phyloP scores from a whole-genome alignment of 192 early-diverging fungal genomes.

The Geranomyces variabilis region DNA sequence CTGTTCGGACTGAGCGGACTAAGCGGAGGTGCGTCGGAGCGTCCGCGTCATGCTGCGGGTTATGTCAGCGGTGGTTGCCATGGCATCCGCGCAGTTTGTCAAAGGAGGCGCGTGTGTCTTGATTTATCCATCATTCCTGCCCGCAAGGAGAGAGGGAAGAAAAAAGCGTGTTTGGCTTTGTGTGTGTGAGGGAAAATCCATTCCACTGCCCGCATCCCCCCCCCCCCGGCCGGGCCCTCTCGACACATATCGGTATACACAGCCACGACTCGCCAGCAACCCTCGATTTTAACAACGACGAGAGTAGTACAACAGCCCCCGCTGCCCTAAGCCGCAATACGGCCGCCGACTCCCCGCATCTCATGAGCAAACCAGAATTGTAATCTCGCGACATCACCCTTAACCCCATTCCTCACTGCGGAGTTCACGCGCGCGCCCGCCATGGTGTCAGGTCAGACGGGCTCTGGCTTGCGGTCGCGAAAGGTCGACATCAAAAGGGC shows the following conservation, averaged over 20 bases:
- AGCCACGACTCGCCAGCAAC: too few relatives aligned
- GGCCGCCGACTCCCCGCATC: constrained; percentile 13
- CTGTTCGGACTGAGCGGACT: too few relatives aligned
- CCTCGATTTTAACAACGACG: constrained; percentile 15
- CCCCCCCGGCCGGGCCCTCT: too few relatives aligned
- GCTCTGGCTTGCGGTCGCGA: constrained; percentile 49
- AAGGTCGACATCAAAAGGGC: constrained; percentile 89
- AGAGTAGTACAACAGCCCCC: constrained; percentile 22
- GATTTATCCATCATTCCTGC: too few relatives aligned
- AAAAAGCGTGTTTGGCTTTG: too few relatives aligned
- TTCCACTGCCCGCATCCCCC: too few relatives aligned
- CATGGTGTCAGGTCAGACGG: constrained; percentile 32
- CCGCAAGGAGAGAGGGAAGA: too few relatives aligned
- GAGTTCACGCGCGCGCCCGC: not conserved
- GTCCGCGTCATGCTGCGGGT: not conserved
- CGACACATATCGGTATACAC: too few relatives aligned
- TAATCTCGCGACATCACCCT: constrained; percentile 36
- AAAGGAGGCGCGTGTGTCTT: too few relatives aligned
- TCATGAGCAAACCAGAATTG: constrained; percentile 31
- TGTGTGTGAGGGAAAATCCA: too few relatives aligned
- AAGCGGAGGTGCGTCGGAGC: too few relatives aligned
- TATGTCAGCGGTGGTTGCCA: not conserved
- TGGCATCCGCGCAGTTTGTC: too few relatives aligned
- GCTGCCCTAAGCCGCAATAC: not conserved
- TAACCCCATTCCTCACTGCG: not conserved